Conservation (phyloP, 2,329 filamentous ascomycete genomes). For the Fusarium ramigenum region DNA sequence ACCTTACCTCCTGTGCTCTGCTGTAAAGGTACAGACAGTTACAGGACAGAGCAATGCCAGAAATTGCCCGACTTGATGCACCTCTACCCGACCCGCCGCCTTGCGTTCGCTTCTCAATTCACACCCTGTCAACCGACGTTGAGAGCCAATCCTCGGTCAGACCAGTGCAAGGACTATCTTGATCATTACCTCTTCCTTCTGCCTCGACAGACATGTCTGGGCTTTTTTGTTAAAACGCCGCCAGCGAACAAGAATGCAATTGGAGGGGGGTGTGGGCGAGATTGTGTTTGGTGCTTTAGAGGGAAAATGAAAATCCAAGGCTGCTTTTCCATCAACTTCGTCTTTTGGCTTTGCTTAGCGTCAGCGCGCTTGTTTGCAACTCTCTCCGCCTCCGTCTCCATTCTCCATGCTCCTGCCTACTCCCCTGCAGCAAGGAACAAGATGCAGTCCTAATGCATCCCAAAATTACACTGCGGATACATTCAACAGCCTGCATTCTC, state of each 20-base stretch:
- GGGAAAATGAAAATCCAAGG: constrained; percentile 46
- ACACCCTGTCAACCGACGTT: constrained; percentile 22
- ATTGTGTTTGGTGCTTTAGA: constrained; percentile 26
- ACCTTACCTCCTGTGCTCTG: constrained; percentile 38
- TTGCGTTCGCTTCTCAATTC: constrained; percentile 37
- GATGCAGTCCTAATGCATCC: constrained; percentile 33
- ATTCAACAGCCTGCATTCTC: constrained; percentile 22
- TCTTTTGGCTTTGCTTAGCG: constrained; percentile 43
- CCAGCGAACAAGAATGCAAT: constrained; percentile 36
- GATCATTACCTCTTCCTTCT: constrained; percentile 12
- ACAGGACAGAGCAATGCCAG: constrained; percentile 13
- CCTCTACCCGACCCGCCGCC: constrained; percentile 45
- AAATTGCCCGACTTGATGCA: constrained; percentile 45
- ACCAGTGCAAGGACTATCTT: constrained; percentile 29
- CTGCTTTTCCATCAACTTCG: constrained; percentile 45
- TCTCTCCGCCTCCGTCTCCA: constrained; percentile 26
- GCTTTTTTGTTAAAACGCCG: constrained; percentile 21
- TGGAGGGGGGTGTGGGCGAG: constrained; percentile 38
- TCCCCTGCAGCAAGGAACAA: constrained; percentile 18
- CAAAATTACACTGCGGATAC: constrained; percentile 32
- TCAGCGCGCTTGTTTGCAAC: constrained; percentile 46
- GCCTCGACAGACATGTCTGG: constrained; percentile 19
- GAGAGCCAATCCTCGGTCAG: constrained; percentile 34
- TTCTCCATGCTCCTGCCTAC: constrained; percentile 19
- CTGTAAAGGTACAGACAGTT: constrained; percentile 26